Conservation (phyloP, 768 basidiomycete species). For the Hygrophoropsis aurantiaca region DNA sequence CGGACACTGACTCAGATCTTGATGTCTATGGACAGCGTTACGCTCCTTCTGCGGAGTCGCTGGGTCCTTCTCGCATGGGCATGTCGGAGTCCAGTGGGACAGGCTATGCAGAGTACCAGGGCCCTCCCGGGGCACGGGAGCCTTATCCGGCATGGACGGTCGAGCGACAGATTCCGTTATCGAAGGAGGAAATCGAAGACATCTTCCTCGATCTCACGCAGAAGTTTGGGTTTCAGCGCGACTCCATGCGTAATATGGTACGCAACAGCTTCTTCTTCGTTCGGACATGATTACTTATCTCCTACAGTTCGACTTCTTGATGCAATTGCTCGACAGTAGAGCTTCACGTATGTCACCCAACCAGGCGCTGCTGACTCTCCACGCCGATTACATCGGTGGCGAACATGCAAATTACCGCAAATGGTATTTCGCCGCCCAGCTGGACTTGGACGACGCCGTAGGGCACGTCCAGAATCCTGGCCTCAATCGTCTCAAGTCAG, state of each 20-base stretch:
- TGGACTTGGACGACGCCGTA: constrained; percentile 97
- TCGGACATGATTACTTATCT: constrained; percentile 9
- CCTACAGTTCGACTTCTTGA: constrained; percentile 88
- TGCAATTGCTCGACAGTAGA: constrained; percentile 96
- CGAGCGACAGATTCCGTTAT: constrained; percentile 93
- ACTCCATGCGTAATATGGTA: constrained; percentile 96
- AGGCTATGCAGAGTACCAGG: constrained; percentile 64
- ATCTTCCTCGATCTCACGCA: constrained; percentile 96
- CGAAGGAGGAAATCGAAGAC: constrained; percentile 99
- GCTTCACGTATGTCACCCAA: constrained; percentile 97
- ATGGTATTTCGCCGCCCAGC: constrained; percentile 99
- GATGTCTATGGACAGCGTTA: constrained; percentile 72
- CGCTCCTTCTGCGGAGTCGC: constrained; percentile 73
- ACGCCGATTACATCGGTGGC: constrained; percentile 98
- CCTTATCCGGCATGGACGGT: constrained; percentile 93
- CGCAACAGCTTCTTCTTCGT: constrained; percentile 11
- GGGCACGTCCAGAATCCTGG: constrained; percentile 92
- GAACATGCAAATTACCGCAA: constrained; percentile 99
- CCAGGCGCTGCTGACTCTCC: constrained; percentile 91
- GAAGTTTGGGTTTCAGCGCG: constrained; percentile 98
- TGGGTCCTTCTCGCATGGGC: constrained; percentile 60
- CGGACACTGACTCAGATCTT: constrained; percentile 83
- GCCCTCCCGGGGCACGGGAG: constrained; percentile 61
- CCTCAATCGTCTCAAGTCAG: constrained; percentile 77
- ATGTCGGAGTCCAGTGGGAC: constrained; percentile 74